Conservation (phyloP, 345 rosid species). For the Rhodamnia rubescens region DNA sequence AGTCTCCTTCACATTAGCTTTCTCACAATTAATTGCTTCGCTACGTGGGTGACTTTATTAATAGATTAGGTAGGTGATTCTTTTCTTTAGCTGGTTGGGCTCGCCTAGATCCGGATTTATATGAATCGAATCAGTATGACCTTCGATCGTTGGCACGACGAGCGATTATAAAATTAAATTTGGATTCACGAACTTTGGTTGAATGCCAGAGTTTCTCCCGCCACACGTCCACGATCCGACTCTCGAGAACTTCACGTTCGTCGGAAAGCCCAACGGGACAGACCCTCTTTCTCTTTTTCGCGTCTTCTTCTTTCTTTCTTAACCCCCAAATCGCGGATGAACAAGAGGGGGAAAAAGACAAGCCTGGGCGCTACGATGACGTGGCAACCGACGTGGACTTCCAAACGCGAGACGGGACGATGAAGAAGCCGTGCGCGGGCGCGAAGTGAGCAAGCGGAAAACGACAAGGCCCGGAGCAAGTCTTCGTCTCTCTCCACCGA, state of each 20-base stretch:
- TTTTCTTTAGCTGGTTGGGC: background rate
- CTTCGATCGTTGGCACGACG: background rate
- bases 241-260: background rate
- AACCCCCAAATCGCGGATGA: background rate
- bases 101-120: background rate
- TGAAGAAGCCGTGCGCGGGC: background rate
- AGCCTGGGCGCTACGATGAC: background rate
- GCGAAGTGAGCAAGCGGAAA: background rate
- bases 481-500: background rate
- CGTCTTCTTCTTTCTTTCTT: background rate
- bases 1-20: background rate
- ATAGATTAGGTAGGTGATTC: background rate
- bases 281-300: background rate
- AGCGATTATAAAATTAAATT: background rate
- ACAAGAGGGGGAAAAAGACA: background rate
- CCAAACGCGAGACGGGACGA: background rate
- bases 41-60: background rate
- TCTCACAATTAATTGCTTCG: background rate
- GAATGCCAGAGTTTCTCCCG: too few species aligned
- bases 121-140: background rate
- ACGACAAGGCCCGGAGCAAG: background rate
- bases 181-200: background rate
- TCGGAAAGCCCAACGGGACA: background rate
- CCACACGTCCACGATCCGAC: background rate
- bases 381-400: background rate